These are phyloP conservation scores for Fusarium agapanthi DNA, from an alignment of 2,329 filamentous ascomycete species.

Conservation along the genomic window DNA sequence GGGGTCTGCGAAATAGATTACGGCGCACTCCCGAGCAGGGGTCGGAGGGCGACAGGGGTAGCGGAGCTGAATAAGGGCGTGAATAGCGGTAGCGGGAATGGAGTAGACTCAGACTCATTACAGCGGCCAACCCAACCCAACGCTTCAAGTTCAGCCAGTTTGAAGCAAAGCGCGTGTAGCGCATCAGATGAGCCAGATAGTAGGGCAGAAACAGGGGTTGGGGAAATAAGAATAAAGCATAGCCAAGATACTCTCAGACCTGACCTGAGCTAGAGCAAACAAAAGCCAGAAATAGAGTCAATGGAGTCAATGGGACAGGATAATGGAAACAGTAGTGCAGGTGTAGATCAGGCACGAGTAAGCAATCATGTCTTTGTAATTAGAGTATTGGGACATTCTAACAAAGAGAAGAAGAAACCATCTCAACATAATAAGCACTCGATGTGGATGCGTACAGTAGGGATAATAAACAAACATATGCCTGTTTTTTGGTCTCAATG, in stretches of 20 bases:
- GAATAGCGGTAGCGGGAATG: conserved; percentile 26
- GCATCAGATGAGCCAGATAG: conserved; percentile 5
- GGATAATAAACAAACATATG: not conserved
- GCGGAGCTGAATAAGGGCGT: conserved; percentile 22
- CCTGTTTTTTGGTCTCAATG: not conserved
- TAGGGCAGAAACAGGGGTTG: conserved; percentile 19
- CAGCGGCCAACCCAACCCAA: conserved; percentile 35
- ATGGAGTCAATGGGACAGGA: conserved; percentile 7
- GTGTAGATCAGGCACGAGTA: not conserved
- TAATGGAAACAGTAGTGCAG: conserved; percentile 26
- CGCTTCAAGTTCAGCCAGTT: conserved; percentile 23
- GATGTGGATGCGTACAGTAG: not conserved
- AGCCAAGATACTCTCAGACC: conserved; percentile 17
- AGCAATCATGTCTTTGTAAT: conserved; percentile 7
- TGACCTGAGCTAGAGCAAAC: conserved; percentile 3
- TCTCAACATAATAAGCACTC: not conserved
- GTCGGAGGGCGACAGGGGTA: conserved; percentile 17
- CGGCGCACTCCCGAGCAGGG: conserved; percentile 31
- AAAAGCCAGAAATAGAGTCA: conserved; percentile 35
- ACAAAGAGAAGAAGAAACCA: conserved; percentile 27
- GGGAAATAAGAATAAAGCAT: conserved; percentile 18
- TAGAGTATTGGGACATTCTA: not conserved
- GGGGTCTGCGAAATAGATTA: conserved; percentile 7
- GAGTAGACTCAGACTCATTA: conserved; percentile 20
- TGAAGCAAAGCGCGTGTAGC: conserved; percentile 4